A percentile compares a stretch with the other conserved stretches of the same genome.
These are phyloP conservation scores for Pistacia vera DNA, from an alignment of 345 rosid genomes.

Conservation along the genomic window DNA sequence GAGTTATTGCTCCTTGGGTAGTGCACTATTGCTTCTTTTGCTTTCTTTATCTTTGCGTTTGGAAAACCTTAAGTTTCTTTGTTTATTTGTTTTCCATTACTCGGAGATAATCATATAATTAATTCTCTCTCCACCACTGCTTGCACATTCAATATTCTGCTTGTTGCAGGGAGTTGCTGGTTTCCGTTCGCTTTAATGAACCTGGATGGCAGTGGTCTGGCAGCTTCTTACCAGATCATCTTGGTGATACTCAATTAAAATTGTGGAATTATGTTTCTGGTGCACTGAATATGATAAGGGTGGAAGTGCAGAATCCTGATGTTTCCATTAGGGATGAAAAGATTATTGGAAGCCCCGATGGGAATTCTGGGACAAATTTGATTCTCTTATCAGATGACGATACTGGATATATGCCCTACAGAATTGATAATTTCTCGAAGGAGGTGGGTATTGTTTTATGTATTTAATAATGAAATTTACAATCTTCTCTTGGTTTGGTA, in stretches of 20 bases:
- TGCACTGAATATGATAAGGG: slow-evolving; percentile 74
- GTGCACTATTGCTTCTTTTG: neutral
- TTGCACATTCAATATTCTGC: slow-evolving; percentile 6
- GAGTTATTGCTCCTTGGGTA: neutral
- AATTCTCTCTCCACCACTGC: neutral
- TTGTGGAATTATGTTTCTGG: slow-evolving; percentile 77
- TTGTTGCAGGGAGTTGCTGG: slow-evolving; percentile 73
- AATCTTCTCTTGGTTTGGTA: neutral
- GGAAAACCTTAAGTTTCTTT: neutral
- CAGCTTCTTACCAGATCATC: slow-evolving; percentile 91
- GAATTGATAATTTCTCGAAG: slow-evolving; percentile 94
- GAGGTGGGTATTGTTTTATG: slow-evolving; percentile 62
- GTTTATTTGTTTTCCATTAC: neutral
- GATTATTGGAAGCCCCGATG: slow-evolving; percentile 68
- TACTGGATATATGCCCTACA: slow-evolving; percentile 91
- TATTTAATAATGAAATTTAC: neutral
- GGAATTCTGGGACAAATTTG: slow-evolving; percentile 82
- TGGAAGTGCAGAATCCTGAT: slow-evolving; percentile 92
- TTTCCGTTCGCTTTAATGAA: slow-evolving; percentile 80
- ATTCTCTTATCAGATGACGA: slow-evolving; percentile 91
- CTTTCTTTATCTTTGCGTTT: neutral
- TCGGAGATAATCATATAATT: slow-evolving; percentile 1
- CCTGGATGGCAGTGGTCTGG: slow-evolving; percentile 99
- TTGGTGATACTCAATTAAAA: slow-evolving; percentile 95
- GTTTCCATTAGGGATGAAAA: slow-evolving; percentile 73